A percentile compares a stretch with the other conserved stretches of the same genome.
Evolutionary conservation across 2,329 filamentous ascomycete species (phyloP).

Genomic region (Aspergillus tanneri): DNA sequence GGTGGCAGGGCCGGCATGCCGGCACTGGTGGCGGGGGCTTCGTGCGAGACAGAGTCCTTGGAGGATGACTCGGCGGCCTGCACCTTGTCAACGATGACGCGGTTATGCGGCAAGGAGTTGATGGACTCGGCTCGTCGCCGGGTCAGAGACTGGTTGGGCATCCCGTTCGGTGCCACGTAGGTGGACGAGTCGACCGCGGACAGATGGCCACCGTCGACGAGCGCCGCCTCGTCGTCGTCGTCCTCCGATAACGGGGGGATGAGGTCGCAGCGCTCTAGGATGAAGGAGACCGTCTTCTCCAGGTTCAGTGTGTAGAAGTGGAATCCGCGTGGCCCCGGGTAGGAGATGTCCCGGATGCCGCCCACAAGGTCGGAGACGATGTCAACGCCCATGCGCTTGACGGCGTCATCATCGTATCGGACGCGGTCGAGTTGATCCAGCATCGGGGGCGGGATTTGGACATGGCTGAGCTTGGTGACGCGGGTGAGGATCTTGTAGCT

Average conservation of each 20-base stretch:
- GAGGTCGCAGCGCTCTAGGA: constrained; percentile 79
- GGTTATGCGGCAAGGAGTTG: constrained; percentile 82
- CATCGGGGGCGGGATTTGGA: constrained; percentile 70
- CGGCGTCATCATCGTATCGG: constrained; percentile 49
- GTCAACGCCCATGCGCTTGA: constrained; percentile 51
- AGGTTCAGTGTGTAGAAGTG: constrained; percentile 98
- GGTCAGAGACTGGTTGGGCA: constrained; percentile 34
- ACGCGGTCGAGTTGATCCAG: constrained; percentile 59
- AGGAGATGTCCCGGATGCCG: constrained; percentile 66
- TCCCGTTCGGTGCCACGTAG: constrained; percentile 25
- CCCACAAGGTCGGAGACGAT: constrained; percentile 82
- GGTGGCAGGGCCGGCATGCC: constrained; percentile 70
- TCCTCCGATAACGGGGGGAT: constrained; percentile 62
- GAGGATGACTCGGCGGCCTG: constrained; percentile 36
- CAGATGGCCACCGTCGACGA: constrained; percentile 38
- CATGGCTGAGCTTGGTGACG: constrained; percentile 92
- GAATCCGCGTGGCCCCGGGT: constrained; percentile 69
- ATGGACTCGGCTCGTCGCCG: constrained; percentile 70
- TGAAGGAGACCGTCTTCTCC: constrained; percentile 92
- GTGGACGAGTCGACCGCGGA: constrained; percentile 24
- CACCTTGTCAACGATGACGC: constrained; percentile 72
- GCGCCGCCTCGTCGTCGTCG: constrained; percentile 46
- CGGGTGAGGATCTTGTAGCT: constrained; percentile 93
- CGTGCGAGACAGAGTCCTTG: constrained; percentile 46
- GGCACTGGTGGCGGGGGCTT: constrained; percentile 74